These are phyloP conservation scores for Cyclotella sp. DNA, from an alignment of 108 stramenopile species.

Conservation along the genomic window DNA sequence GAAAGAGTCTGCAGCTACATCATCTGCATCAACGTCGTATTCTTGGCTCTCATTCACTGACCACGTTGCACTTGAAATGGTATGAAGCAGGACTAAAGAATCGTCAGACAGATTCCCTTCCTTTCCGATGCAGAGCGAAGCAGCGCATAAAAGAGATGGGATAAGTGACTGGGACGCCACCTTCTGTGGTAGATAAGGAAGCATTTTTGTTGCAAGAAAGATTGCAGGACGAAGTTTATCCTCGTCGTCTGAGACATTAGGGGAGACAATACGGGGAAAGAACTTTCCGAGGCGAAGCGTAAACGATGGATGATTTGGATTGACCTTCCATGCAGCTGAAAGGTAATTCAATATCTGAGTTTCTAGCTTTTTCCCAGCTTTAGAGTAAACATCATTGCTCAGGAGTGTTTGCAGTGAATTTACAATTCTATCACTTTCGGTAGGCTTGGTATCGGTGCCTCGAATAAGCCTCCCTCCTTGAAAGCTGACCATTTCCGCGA, in stretches of 20 bases:
- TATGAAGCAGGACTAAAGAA: constrained; percentile 49
- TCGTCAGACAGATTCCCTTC: constrained; percentile 23
- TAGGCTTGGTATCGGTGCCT: constrained; percentile 5
- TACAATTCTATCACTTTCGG: constrained; percentile 36
- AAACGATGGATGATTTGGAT: constrained; percentile 50
- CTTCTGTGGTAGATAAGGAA: constrained; percentile 54
- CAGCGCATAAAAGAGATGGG: constrained; percentile 55
- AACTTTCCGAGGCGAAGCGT: constrained; percentile 40
- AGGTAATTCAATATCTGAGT: constrained; percentile 43
- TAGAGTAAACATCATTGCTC: constrained; percentile 28
- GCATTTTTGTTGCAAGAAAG: constrained; percentile 57
- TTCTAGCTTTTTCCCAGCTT: constrained; percentile 35
- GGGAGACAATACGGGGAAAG: constrained; percentile 45
- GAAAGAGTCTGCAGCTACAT: constrained; percentile 32
- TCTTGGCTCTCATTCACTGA: constrained; percentile 11
- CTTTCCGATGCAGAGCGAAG: constrained; percentile 26
- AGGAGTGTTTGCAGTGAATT: constrained; percentile 43
- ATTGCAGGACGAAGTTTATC: constrained; percentile 47
- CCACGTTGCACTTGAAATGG: constrained; percentile 36
- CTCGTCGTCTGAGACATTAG: constrained; percentile 15
- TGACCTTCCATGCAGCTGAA: constrained; percentile 52
- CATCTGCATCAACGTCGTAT: constrained; percentile 34
- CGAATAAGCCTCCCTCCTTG: constrained; percentile 50
- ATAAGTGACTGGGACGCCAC: constrained; percentile 38
- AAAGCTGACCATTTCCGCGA: constrained; percentile 42